These are phyloP conservation scores for Candida pini DNA, from an alignment of 805 yeast genomes.

Conservation along the genomic window DNA sequence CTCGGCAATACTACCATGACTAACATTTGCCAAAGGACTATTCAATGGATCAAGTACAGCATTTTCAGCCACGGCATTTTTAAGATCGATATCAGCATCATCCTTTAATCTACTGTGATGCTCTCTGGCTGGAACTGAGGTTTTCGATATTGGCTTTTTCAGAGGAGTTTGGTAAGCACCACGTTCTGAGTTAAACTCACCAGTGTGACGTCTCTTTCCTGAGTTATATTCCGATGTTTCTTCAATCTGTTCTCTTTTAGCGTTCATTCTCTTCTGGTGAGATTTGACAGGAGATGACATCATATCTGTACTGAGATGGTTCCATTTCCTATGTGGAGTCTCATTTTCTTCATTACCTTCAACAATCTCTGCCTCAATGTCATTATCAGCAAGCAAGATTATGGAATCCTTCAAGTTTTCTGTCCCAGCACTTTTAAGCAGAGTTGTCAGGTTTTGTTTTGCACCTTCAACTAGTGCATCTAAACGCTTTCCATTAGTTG, in stretches of 20 bases:
- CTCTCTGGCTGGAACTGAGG: conserved; percentile 17
- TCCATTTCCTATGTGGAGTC: conserved; percentile 8
- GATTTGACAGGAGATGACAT: conserved; percentile 21
- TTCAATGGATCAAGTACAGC: conserved; percentile 17
- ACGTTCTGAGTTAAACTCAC: conserved; percentile 1
- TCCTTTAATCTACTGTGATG: conserved; percentile 21
- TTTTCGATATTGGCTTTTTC: conserved; percentile 2
- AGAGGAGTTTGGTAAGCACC: conserved; percentile 19
- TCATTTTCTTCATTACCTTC: conserved; percentile 5
- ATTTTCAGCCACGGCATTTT: conserved; percentile 8
- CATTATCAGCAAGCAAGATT: background rate
- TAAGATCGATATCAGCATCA: conserved; percentile 15
- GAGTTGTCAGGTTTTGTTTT: conserved; percentile 21
- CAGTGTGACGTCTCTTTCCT: conserved; percentile 8
- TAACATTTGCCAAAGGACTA: conserved; percentile 29
- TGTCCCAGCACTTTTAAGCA: conserved; percentile 14
- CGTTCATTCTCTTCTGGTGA: conserved; percentile 13
- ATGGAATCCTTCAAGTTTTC: conserved; percentile 9
- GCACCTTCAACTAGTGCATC: conserved; percentile 14
- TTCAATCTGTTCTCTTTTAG: conserved; percentile 15
- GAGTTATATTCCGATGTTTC: conserved; percentile 2
- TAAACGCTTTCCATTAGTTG: conserved; percentile 9
- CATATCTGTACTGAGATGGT: conserved; percentile 9
- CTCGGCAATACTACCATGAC: conserved; percentile 21
- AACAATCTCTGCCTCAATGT: background rate